A percentile compares a stretch with the other conserved stretches of the same genome.
Evolutionary conservation across 352 stramenopile species (phyloP).

Genomic region (Pythium phragmitis): DNA sequence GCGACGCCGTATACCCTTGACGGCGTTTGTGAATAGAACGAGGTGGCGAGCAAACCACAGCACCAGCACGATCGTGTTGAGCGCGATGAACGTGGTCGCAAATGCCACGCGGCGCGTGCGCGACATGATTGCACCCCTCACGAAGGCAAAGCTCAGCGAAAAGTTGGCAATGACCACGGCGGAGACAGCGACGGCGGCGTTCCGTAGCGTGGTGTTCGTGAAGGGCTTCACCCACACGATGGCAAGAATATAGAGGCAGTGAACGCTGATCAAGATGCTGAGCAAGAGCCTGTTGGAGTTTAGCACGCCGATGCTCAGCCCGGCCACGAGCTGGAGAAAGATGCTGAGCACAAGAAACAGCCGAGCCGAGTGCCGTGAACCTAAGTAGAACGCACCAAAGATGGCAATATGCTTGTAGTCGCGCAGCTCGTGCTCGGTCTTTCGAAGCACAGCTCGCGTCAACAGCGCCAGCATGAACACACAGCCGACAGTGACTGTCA

Average conservation of each 20-base stretch:
- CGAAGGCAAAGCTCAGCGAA: constrained; percentile 51
- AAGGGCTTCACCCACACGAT: constrained; percentile 18
- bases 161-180: constrained; percentile 65
- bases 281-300: constrained; percentile 50
- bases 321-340: constrained; percentile 54
- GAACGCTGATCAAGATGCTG: constrained; percentile 52
- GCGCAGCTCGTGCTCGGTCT: constrained; percentile 52
- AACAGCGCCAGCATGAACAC: constrained; percentile 48
- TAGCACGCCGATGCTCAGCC: constrained; percentile 52
- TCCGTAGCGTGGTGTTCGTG: constrained; percentile 45
- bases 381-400: constrained; percentile 62
- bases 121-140: constrained; percentile 49
- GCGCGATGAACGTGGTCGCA: constrained; percentile 54
- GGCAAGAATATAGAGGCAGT: constrained; percentile 51
- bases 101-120: constrained; percentile 33
- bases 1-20: constrained; percentile 18
- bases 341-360: constrained; percentile 66
- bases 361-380: constrained; percentile 56
- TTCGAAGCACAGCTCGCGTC: constrained; percentile 53
- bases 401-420: constrained; percentile 59
- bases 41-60: constrained; percentile 29
- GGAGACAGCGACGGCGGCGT: constrained; percentile 37
- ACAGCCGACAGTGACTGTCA: constrained; percentile 44
- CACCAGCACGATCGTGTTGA: constrained; percentile 41
- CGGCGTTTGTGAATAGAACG: constrained; percentile 39